Conservation (phyloP, 495 filamentous ascomycete species). For the Cercophora samala region DNA sequence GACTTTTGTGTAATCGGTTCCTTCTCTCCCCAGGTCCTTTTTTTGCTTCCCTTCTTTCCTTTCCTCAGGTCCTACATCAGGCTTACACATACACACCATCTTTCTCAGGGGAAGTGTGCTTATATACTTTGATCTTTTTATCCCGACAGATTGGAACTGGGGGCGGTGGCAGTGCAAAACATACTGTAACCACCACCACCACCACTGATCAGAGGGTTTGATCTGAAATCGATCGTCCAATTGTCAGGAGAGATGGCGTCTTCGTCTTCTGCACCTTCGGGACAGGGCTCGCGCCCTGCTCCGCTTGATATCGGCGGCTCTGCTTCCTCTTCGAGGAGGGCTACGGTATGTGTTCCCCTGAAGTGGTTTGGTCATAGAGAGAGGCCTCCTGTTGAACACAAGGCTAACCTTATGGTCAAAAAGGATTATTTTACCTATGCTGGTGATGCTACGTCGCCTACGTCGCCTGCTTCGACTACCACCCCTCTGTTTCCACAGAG, state of each 20-base stretch:
- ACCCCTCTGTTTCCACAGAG: background rate
- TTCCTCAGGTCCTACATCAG: background rate
- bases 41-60: background rate
- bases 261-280: constrained; percentile 4
- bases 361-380: background rate
- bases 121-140: background rate
- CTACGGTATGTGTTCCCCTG: background rate
- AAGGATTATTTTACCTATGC: background rate
- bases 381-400: background rate
- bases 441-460: background rate
- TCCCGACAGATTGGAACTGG: background rate
- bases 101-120: background rate
- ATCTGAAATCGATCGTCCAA: background rate
- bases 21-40: background rate
- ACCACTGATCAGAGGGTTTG: background rate
- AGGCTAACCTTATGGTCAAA: background rate
- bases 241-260: constrained; percentile 9
- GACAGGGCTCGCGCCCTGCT: background rate
- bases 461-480: background rate
- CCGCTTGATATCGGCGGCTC: background rate
- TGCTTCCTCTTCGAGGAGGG: background rate
- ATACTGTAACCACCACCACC: background rate
- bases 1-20: background rate
- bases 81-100: constrained; percentile 12
- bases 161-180: constrained; percentile 25